Evolutionary conservation across 345 rosid species (phyloP), one percentile per base, ranked within the genome.

Genomic region (Dipteronia dyeriana): DNA sequence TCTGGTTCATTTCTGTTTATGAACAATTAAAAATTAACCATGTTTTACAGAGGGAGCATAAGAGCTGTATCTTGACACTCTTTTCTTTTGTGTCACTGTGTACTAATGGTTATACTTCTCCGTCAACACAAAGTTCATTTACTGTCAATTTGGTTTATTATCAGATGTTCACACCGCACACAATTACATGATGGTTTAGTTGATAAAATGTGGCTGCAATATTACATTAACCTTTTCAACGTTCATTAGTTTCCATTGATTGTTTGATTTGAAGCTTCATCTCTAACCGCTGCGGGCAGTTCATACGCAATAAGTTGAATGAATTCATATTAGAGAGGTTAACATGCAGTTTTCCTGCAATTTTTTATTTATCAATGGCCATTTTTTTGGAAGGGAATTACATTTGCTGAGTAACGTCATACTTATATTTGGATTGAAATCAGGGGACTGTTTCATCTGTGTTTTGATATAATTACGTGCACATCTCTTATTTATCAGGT

Each of bases 401-500:
- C 25, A 14, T 53, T 62, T 3, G 38, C 23, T 73, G 17, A 9
- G 56, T 45, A 74, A 70, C 12, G 29, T n/a, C 38, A 17, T 59
- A 25, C n/a, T 43, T 47, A 43, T 60, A 29, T 26, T 43, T 67
- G 34, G 53, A 76, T 49, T n/a, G 4, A 59, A 57, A 41, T 39
- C 14, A 10, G 9, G 1, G n/a, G 59, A 31, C 31, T 71, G 39
- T 66, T 26, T 78, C 76, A 61, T 31, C 7, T 63, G 31, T 49
- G 65, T 2, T 29, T 2, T 29, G 31, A 3, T 29, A 29, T 29
- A 74, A 56, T 64, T 59, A 74, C 45, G 26, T 70, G 39, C 54
- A 47, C 43, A 74, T 73, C 23, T 29, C 31, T 60, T 59, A 75
- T 75, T 16, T 23, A 68, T 67, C 84, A 93, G 99, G 88, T 93